Conservation (phyloP, 2,329 filamentous ascomycete species). For the Chaetomium sp. region DNA sequence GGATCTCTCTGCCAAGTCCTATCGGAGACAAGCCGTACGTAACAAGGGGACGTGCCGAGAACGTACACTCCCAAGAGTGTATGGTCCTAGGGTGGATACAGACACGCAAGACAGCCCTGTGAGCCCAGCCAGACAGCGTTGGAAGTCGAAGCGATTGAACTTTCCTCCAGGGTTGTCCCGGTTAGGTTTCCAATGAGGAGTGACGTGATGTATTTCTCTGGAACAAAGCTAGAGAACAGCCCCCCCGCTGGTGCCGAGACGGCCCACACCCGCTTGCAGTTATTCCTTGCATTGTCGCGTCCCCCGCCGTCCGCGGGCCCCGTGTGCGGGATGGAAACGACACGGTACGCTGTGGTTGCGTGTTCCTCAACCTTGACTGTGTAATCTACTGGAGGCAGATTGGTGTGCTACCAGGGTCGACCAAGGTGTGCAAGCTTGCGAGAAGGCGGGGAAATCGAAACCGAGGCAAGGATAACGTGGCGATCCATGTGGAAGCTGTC, state of each 20-base stretch:
- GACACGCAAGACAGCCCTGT: not conserved
- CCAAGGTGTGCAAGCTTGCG: slow-evolving; percentile 6
- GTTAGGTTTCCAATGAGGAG: not conserved
- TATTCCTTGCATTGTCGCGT: not conserved
- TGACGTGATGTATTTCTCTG: not conserved
- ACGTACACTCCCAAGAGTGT: too few relatives aligned
- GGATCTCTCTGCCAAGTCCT: not conserved
- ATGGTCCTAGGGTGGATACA: not conserved
- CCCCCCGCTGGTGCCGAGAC: too few relatives aligned
- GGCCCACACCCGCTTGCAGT: not conserved
- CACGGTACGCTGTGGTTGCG: not conserved
- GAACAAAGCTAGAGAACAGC: not conserved
- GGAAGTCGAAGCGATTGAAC: too few relatives aligned
- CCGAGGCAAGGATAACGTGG: not conserved
- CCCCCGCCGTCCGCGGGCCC: slow-evolving; percentile 1
- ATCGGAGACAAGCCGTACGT: not conserved
- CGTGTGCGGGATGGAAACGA: not conserved
- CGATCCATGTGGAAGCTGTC: slow-evolving; percentile 2
- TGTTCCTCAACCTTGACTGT: not conserved
- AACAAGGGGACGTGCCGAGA: not conserved
- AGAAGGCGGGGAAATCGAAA: slow-evolving; percentile 23
- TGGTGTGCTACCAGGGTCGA: not conserved
- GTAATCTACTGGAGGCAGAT: not conserved
- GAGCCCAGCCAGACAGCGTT: not conserved
- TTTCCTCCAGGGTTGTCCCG: too few relatives aligned